Evolutionary conservation across 192 early-diverging fungal species (phyloP), one percentile per base, ranked within the genome.

Genomic region (Coemansia biformis): DNA sequence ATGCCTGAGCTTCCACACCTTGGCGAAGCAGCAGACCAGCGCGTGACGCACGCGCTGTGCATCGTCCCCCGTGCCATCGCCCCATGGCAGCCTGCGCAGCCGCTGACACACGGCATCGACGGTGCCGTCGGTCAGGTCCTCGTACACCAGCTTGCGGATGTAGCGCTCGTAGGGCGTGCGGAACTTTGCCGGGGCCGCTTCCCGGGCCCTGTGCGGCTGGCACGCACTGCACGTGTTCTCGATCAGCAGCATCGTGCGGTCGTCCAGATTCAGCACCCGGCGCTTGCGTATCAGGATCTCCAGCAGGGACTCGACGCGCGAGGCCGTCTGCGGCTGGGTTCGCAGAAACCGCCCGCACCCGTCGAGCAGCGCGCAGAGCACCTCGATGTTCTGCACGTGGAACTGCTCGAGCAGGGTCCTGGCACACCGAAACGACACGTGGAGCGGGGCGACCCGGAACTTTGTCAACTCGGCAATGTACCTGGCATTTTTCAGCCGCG

Each of bases 281-380:
- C 91, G 91, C 63, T 93, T 96, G 29, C 92, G 79, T 79, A 88
- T 85, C 51, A 96, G 63, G n/a, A 93, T 90, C 18, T 93, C 92
- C 43, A 78, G 48, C 37, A 99, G 52, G 79, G 83, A 50, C 14
- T 41, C 35, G 50, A 92, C 81, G 15, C 91, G 79, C 6, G 58
- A 59, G 23, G 78, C 71, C 0, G 90, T 92, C 42, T 91, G 84
- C 0, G 89, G 83, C 21, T 77, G 81, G 38, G 84, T 86, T 39
- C 80, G 81, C 43, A 98, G 63, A 36, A 85, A 98, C 9, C 93
- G 77, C 5, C 94, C 96, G 54, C 92, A 95, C 9, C 82, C 78
- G 54, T 98, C 94, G 1, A 99, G 72, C 46, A 83, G 76, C 7
- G 69, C 66, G 57, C 91, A 93, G 11, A 87, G 59, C 0, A 92